Percentiles rank a stretch among this genome's conserved stretches.
Evolutionary conservation across 2,329 filamentous ascomycete species (phyloP).

Genomic region (Cladophialophora yegresii): DNA sequence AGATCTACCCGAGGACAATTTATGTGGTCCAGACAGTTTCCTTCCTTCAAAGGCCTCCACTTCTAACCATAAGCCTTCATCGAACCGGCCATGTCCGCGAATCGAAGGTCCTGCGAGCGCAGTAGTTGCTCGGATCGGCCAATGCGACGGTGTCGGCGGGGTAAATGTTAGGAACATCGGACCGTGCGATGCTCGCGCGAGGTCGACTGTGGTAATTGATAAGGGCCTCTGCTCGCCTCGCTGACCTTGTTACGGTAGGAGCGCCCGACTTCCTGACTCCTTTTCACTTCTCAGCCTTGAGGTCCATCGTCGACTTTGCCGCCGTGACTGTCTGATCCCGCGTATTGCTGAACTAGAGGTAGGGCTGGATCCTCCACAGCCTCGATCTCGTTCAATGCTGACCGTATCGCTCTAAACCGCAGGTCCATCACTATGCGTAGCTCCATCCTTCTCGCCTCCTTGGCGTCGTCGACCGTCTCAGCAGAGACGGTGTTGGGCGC

Average conservation of each 20-base stretch:
- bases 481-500: constrained; percentile 73
- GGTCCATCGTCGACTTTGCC: neutral
- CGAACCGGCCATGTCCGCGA: neutral
- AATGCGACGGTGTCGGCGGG: neutral
- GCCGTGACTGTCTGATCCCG: neutral
- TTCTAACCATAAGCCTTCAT: neutral
- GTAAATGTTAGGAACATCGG: neutral
- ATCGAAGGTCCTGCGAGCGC: neutral
- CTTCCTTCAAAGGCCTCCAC: neutral
- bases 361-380: neutral
- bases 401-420: neutral
- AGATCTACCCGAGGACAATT: neutral
- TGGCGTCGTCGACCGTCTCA: constrained; percentile 21
- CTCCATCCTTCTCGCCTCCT: constrained; percentile 26
- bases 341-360: constrained; percentile 10
- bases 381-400: neutral
- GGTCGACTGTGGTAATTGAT: neutral
- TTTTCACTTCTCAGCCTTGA: constrained; percentile 12
- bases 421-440: constrained; percentile 23
- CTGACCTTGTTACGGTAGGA: constrained; percentile 22
- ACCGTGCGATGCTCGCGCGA: constrained; percentile 1
- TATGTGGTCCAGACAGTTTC: neutral
- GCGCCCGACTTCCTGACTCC: constrained; percentile 5
- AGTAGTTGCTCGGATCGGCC: neutral
- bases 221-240: constrained; percentile 12